Evolutionary conservation across 2,329 filamentous ascomycete genomes (phyloP).

Genomic region (Cladosporium oxysporum): DNA sequence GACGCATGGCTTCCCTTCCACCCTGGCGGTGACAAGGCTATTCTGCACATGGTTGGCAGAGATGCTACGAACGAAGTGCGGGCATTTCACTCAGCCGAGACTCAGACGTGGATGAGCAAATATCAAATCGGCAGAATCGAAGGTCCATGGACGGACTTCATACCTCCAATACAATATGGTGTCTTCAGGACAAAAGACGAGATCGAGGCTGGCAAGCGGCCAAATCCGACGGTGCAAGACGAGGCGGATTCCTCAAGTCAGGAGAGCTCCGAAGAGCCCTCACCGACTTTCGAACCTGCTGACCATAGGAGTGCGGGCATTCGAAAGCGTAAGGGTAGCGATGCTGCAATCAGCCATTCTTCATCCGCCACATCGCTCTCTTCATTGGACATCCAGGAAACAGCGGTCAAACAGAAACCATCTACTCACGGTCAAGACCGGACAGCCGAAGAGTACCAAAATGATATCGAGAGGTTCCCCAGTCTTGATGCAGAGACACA

Average conservation of each 20-base stretch:
- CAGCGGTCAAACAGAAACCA: slow-evolving; percentile 40
- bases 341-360: slow-evolving; percentile 26
- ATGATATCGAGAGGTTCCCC: slow-evolving; percentile 81
- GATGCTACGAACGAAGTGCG: slow-evolving; percentile 87
- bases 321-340: slow-evolving; percentile 3
- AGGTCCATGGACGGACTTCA: slow-evolving; percentile 81
- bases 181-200: slow-evolving; percentile 62
- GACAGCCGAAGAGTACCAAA: slow-evolving; percentile 70
- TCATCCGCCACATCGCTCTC: slow-evolving; percentile 64
- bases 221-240: slow-evolving; percentile 35
- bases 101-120: slow-evolving; percentile 72
- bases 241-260: slow-evolving; percentile 23
- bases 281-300: slow-evolving; percentile 60
- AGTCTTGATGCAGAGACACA: slow-evolving; percentile 73
- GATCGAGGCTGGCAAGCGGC: slow-evolving; percentile 23
- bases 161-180: slow-evolving; percentile 89
- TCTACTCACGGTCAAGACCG: slow-evolving; percentile 67
- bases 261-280: slow-evolving; percentile 56
- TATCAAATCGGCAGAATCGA: slow-evolving; percentile 84
- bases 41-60: slow-evolving; percentile 77
- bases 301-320: slow-evolving; percentile 36
- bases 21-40: slow-evolving; percentile 87
- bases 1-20: slow-evolving; percentile 89
- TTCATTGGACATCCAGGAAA: slow-evolving; percentile 47
- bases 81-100: slow-evolving; percentile 85